phyloP scores from a whole-genome alignment of 164 flowering plant genomes.

The Vitis amurensis region DNA sequence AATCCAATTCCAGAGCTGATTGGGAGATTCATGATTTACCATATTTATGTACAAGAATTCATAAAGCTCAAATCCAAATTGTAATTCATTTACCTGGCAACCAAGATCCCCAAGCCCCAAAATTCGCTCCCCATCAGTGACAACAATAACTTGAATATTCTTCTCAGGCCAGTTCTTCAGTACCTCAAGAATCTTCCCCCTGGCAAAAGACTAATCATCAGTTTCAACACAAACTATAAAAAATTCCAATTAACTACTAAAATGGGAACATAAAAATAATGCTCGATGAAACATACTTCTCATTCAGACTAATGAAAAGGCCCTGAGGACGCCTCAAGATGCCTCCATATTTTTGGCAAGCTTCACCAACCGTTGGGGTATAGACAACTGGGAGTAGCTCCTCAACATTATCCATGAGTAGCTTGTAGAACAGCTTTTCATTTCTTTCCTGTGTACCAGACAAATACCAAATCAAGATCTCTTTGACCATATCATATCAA shows the following conservation, averaged over 20 bases:
- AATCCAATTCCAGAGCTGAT: no score
- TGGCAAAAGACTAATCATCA: constrained; percentile 7
- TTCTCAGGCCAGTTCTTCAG: constrained; percentile 50
- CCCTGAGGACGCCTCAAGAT: constrained; percentile 51
- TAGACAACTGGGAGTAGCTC: constrained; percentile 56
- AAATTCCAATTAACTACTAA: not conserved
- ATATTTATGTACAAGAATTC: not conserved
- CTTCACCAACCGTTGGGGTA: constrained; percentile 60
- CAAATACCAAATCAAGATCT: not conserved
- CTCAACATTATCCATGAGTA: constrained; percentile 53
- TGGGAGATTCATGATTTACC: not conserved
- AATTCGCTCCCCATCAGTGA: constrained; percentile 53
- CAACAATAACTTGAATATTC: constrained; percentile 53
- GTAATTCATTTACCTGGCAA: constrained; percentile 32
- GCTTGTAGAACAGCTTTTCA: constrained; percentile 46
- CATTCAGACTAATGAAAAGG: constrained; percentile 45
- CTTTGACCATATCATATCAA: no score
- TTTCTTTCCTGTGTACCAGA: constrained; percentile 34
- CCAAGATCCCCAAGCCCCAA: constrained; percentile 54
- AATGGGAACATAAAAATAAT: not conserved
- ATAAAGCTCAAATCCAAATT: not conserved
- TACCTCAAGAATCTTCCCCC: constrained; percentile 50
- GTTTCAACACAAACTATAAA: not conserved
- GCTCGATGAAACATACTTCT: constrained; percentile 23
- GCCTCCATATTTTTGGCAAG: constrained; percentile 56